Evolutionary conservation across 139 green algal genomes (phyloP), one percentile per base, ranked within the genome.

Genomic region (Micractinium sp.): DNA sequence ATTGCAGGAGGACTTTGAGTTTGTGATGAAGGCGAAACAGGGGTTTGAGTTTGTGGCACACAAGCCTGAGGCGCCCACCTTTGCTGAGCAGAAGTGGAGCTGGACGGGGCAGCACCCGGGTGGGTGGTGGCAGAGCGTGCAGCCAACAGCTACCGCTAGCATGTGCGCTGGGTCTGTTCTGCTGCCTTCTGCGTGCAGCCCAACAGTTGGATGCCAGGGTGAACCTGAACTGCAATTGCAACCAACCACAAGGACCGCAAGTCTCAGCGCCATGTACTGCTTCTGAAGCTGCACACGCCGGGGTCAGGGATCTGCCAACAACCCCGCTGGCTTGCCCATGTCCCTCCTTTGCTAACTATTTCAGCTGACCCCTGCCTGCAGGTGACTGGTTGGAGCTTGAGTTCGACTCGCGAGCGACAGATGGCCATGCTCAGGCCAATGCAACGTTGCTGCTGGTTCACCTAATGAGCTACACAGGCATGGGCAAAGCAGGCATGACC

Each of bases 1-100:
- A 0, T 35, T 91, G 87, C 90, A 87, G 82, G 82, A 87, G 63
- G 82, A 79, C 38, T 87, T 87, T 38, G 41, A 87, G 38, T 23
- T 13, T 1, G 25, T 87, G 36, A 63, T 87, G 2, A 78, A 36
- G 27, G 27, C 20, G 3, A 27, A 38, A 18, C 0, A 31, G 7
- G 82, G 82, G 13, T 87, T 87, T 39, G 36, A 87, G 66, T 87
- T 39, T 25, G 23, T 33, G 25, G 23, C 82, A 12, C 61, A 87
- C 31, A 25, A 29, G 63, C 82, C 82, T 0, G 29, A 18, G 1
- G 60, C 60, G 9, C 13, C 63, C 36, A 80, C 63, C 31, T 87
- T 80, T 79, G 63, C 53, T 29, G 23, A 67, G 82, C 82, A 87
- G 66, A 87, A 87, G 82, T 87, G 82, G 82, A 38, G 63, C 27